Evolutionary conservation across 2,329 filamentous ascomycete species (phyloP).

Genomic region (Claviceps sorghi): DNA sequence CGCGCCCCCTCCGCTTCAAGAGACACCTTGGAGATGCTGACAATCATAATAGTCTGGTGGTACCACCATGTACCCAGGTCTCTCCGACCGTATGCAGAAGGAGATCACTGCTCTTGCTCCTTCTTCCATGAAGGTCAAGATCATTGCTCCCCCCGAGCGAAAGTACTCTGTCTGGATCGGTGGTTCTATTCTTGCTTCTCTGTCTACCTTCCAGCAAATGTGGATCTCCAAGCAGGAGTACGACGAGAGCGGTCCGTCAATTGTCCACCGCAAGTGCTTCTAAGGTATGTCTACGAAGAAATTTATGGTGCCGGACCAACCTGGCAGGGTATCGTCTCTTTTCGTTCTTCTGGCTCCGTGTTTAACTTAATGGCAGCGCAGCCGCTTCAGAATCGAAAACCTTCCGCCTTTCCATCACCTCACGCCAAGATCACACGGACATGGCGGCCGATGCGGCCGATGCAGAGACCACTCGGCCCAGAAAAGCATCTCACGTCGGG

Average conservation of each 20-base stretch:
- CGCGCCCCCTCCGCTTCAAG: no score
- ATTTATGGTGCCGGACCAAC: neutral
- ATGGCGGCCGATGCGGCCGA: slow-evolving; percentile 20
- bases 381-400: slow-evolving; percentile 19
- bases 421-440: slow-evolving; percentile 29
- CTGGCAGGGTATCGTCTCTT: no score
- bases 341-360: neutral
- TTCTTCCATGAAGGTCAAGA: slow-evolving; percentile 99
- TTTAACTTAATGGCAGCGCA: slow-evolving; percentile 11
- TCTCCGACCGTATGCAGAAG: slow-evolving; percentile 99
- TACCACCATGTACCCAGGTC: slow-evolving; percentile 99
- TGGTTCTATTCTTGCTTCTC: slow-evolving; percentile 98
- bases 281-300: slow-evolving; percentile 47
- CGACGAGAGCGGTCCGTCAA: slow-evolving; percentile 98
- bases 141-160: slow-evolving; percentile 98
- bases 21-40: neutral
- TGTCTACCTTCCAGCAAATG: slow-evolving; percentile 99
- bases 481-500: slow-evolving; percentile 33
- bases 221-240: slow-evolving; percentile 99
- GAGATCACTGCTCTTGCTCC: slow-evolving; percentile 98
- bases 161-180: slow-evolving; percentile 99
- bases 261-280: slow-evolving; percentile 99
- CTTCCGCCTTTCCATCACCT: slow-evolving; percentile 20
- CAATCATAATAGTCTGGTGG: slow-evolving; percentile 69
- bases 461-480: slow-evolving; percentile 29